Evolutionary conservation across 1,284 basidiomycete genomes (phyloP).

Genomic region (Marasmius tenuissimus): DNA sequence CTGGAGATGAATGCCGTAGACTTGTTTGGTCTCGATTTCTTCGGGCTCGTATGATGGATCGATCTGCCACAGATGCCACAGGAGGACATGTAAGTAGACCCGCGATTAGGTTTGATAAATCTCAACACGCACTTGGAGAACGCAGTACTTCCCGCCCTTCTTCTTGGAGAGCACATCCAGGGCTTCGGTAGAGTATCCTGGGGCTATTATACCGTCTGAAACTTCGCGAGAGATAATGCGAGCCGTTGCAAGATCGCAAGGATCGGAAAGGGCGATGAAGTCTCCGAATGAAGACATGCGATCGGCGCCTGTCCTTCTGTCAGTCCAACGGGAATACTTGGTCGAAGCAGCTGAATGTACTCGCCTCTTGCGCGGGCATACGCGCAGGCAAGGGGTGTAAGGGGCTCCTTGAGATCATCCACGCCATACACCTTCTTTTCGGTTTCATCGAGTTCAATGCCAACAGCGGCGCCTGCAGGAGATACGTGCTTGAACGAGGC

Average conservation of each 20-base stretch:
- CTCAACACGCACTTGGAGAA: slow-evolving; percentile 68
- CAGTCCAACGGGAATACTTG: slow-evolving; percentile 5
- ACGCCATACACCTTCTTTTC: slow-evolving; percentile 98
- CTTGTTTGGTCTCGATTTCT: slow-evolving; percentile 89
- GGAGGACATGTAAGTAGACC: not conserved
- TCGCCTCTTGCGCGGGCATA: slow-evolving; percentile 94
- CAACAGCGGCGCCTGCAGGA: slow-evolving; percentile 94
- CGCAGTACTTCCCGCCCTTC: slow-evolving; percentile 99
- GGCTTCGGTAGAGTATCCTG: slow-evolving; percentile 87
- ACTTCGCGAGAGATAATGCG: slow-evolving; percentile 97
- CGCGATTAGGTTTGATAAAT: not conserved
- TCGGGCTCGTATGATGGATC: slow-evolving; percentile 79
- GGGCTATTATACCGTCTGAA: slow-evolving; percentile 97
- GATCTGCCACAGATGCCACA: slow-evolving; percentile 63
- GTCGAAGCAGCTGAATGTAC: slow-evolving; percentile 19
- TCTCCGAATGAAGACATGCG: slow-evolving; percentile 99
- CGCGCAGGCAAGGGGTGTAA: slow-evolving; percentile 89
- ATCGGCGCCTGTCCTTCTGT: slow-evolving; percentile 72
- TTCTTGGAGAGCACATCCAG: slow-evolving; percentile 93
- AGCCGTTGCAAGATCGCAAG: slow-evolving; percentile 93
- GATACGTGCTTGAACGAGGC: slow-evolving; percentile 99
- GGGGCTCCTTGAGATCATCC: slow-evolving; percentile 87
- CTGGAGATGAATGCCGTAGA: slow-evolving; percentile 91
- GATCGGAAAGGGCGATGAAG: slow-evolving; percentile 93
- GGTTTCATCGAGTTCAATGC: slow-evolving; percentile 77